A percentile compares a stretch with the other conserved stretches of the same genome.
Conservation (phyloP, 2,329 filamentous ascomycete species). For the Fusarium palustre region DNA sequence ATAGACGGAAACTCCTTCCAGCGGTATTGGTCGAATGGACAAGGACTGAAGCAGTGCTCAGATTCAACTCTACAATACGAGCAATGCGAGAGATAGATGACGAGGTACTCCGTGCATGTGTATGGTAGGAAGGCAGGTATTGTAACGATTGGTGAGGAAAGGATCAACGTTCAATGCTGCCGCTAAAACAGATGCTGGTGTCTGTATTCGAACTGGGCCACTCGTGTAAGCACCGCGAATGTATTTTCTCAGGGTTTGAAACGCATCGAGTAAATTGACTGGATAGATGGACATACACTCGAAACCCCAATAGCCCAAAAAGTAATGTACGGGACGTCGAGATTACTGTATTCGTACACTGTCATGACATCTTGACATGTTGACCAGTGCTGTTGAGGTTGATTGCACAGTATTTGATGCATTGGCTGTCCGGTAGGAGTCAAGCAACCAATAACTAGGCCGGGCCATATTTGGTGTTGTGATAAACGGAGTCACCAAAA, state of each 20-base stretch:
- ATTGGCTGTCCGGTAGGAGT: constrained; percentile 1
- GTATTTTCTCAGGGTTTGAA: constrained; percentile 3
- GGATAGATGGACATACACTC: neutral
- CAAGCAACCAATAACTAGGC: neutral
- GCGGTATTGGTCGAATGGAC: neutral
- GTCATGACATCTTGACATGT: neutral
- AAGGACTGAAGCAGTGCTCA: constrained; percentile 9
- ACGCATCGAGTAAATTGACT: neutral
- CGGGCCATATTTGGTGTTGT: constrained; percentile 8
- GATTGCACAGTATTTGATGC: neutral
- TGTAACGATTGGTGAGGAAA: neutral
- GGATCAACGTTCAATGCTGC: constrained; percentile 3
- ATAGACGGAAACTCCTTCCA: constrained; percentile 1
- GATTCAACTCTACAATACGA: constrained; percentile 1
- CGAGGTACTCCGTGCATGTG: neutral
- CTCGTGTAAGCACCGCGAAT: constrained; percentile 19
- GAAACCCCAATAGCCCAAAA: constrained; percentile 10
- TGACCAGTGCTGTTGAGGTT: constrained; percentile 7
- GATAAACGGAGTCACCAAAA: constrained; percentile 38
- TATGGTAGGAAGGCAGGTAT: neutral
- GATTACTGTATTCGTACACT: constrained; percentile 3
- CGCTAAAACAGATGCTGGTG: neutral
- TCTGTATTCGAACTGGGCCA: constrained; percentile 22
- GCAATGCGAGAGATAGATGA: constrained; percentile 10
- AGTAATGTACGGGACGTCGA: constrained; percentile 14